Base-by-base conservation (phyloP, 176 grass and related monocot genomes). In the Avena insularis region DNA sequence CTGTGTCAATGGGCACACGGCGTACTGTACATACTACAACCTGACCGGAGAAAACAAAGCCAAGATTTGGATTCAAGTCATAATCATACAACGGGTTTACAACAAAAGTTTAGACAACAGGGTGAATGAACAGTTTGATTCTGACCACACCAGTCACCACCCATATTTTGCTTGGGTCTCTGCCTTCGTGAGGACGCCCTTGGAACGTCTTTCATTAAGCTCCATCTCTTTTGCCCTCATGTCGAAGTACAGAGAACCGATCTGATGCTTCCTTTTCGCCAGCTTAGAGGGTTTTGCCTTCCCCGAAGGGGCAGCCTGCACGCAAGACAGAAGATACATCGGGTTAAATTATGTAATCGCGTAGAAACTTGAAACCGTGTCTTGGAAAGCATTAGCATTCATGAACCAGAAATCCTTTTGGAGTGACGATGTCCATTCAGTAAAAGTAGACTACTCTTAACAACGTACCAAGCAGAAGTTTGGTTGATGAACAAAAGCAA, bases 111-210 rank as follows among this genome's bases (percentile, higher is more conserved):
- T 54, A 50, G 40, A 83, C 46, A 6, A 20, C 35, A 12, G 3
- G 12, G 5, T 19, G 9, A 72, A 15, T 25, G 17, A 64, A 84
- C 48, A 66, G 15, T 25, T 73, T 1, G 21, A 25, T 73, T 68
- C 48, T 2, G 20, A 38, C 14, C 0, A 40, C 38, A 40, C 25
- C 62, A 31, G 62, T 98, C 86, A 98, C 97, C 97, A 98, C 43
- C 97, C 97, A 49, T 99, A 99, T 77, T 99, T 99, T 58, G 90
- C 97, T 69, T 96, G 94, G 63, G 97, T 99, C 75, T 99, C 94
- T 54, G 94, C 85, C 83, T 99, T 99, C 0, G 97, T 96, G 66
- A 99, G 97, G 82, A 96, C 86, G 77, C 97, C 97, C 85, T 87
- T 96, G 8, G 97, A 17, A 60, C 97, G 92, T 25, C 97, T 92